Base-by-base conservation (phyloP, 2,329 filamentous ascomycete genomes). In the Endoconidiophora polonica region DNA sequence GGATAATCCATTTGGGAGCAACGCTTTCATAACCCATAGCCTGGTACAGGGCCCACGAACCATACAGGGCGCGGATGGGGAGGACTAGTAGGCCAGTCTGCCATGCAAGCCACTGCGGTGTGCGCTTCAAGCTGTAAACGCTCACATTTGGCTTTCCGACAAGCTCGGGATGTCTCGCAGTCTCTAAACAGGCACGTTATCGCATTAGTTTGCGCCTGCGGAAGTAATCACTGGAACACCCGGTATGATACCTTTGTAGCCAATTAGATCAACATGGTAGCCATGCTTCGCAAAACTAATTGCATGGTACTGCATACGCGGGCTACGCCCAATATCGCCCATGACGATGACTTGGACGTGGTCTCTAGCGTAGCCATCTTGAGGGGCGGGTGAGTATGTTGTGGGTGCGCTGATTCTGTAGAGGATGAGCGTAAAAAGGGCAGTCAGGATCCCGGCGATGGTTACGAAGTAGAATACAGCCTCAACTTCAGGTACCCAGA, bases 301-400 rank as follows among this genome's bases (percentile, higher is more conserved):
- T 18, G 90, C 90, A 73, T 98, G 91, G 59, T 98, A 96, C 61
- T 96, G 88, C 90, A 98, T 98, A 51, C 91, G 86, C 46, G 91
- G 91, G 62, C 90, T 96, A 43, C 88, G 79, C 38, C 91, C 91
- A 62, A 98, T 88, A 61, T 98, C 91, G 42, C 91, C 91, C 24
- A 98, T 74, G 16, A 98, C 91, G 14, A 98, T 73, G 48, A 98
- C 77, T 64, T 94, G 86, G 41, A 90, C 61, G 54, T 67, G 67
- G 40, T 69, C 65, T 56, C 68, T 62, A 20, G 63, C 57, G 37
- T 61, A 61, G 10, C 59, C 60, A 12, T 59, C 59, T 12, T 33
- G 29, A 52, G 57, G 57, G 2, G 65, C 58, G 3, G 64, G 63
- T 9, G 48, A 55, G 52, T 68, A 64, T 12, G 63, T 60, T 16